These are phyloP conservation scores for Russula sp. DNA, from an alignment of 768 basidiomycete genomes.

Conservation along the genomic window DNA sequence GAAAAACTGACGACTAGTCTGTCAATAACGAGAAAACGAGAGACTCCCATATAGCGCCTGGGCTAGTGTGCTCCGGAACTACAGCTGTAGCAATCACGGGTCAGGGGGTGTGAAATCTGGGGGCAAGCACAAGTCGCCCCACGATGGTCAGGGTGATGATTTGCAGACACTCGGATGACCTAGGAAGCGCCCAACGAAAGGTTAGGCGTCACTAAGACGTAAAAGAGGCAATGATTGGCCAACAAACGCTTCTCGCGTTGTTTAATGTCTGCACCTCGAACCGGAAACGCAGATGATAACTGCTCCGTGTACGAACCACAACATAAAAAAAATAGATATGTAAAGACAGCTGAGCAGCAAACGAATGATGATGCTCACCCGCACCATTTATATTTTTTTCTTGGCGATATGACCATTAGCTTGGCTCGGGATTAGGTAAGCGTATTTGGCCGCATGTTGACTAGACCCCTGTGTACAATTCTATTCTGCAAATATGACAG, in stretches of 20 bases:
- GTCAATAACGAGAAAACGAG: background rate
- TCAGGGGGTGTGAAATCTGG: background rate
- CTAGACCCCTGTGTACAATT: too few relatives aligned
- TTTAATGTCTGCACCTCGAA: background rate
- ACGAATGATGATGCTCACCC: background rate
- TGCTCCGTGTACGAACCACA: background rate
- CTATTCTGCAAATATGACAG: background rate
- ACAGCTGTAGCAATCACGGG: background rate
- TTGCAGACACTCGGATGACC: background rate
- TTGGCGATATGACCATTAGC: background rate
- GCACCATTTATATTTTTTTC: background rate
- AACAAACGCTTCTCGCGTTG: background rate
- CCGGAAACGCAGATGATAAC: background rate
- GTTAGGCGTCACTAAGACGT: slow-evolving; percentile 17
- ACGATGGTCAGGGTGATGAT: background rate
- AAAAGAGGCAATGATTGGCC: background rate
- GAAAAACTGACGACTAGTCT: background rate
- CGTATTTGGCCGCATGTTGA: too few relatives aligned
- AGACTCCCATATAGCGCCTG: slow-evolving; percentile 9
- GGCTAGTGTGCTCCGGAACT: background rate
- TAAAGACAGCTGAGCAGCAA: background rate
- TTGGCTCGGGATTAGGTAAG: slow-evolving; percentile 15
- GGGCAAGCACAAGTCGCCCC: background rate
- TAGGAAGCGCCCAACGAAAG: slow-evolving; percentile 5
- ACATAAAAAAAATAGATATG: background rate